Evolutionary conservation across 2,329 filamentous ascomycete genomes (phyloP).

Genomic region (Arthrobotrys pseudoclavata): DNA sequence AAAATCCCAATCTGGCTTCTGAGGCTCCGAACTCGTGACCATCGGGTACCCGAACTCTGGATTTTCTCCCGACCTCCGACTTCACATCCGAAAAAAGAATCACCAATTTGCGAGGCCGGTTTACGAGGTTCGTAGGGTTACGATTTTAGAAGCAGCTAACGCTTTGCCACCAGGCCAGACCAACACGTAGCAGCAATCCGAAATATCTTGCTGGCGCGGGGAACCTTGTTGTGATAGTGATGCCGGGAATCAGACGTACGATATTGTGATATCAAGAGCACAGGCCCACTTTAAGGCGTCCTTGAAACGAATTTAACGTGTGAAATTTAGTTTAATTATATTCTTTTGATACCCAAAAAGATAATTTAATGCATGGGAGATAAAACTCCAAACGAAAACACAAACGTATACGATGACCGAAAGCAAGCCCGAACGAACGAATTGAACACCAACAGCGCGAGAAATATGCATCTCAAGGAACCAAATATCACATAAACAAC

Average conservation of each 20-base stretch:
- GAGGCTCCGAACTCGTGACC: neutral
- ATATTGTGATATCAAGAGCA: constrained; percentile 2
- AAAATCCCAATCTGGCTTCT: constrained; percentile 24
- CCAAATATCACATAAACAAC: constrained; percentile 18
- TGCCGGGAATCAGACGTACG: neutral
- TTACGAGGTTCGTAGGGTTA: neutral
- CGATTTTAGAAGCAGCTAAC: neutral
- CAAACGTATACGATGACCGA: constrained; percentile 18
- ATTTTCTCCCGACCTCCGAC: neutral
- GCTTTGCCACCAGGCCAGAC: neutral
- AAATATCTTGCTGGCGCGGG: constrained; percentile 12
- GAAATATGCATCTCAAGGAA: constrained; percentile 27
- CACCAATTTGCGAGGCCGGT: neutral
- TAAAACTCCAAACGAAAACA: constrained; percentile 34
- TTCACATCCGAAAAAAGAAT: neutral
- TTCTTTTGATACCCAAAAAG: constrained; percentile 24
- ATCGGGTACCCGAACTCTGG: constrained; percentile 16
- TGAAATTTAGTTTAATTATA: constrained; percentile 15
- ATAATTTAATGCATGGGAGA: constrained; percentile 6
- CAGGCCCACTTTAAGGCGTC: neutral
- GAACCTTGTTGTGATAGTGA: constrained; percentile 19
- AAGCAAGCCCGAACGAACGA: constrained; percentile 50
- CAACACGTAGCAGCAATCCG: constrained; percentile 19
- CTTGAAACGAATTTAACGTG: neutral
- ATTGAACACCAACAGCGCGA: constrained; percentile 25